Evolutionary conservation across 176 grass and related monocot species (phyloP), one percentile per base, ranked within the genome.

Genomic region (Echinochloa phyllopogon): DNA sequence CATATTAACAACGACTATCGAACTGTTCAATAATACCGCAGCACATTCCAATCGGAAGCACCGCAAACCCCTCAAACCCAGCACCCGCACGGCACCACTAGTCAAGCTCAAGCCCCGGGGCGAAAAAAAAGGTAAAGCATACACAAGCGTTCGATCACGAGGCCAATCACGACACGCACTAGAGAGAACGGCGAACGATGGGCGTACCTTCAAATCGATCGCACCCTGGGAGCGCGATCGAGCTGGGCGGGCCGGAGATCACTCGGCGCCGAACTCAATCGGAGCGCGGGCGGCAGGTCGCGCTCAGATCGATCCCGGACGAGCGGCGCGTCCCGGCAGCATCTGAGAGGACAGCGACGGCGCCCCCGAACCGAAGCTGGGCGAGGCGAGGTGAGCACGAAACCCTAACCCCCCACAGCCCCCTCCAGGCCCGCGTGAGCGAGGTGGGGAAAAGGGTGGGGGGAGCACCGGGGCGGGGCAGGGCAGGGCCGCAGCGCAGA

Each of bases 361-460:
- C 65, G 86, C 16, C 73, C 73, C 18, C 27, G 36, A 14, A 27
- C 18, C 27, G 36, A 14, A 27, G 76, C 56, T 55, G 13, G 29
- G 56, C 12, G 66, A 71, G 75, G 48, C 6, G 80, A 71, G 75
- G 48, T 4, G 80, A 65, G 15, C 89, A 62, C 60, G 68, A 80
- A 90, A 90, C 89, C 89, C 89, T 86, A 86, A 0, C 64, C 56
- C 76, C 72, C 43, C n/a, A 45, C 57, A 15, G 45, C 10, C 48
- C 48, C 14, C 53, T 37, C 36, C 33, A 47, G 57, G 41, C 6
- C 76, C 76, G 58, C 40, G 53, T 49, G 48, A 71, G 33, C n/a
- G 25, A 41, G 9, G 69, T 4, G 4, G 10, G 6, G 3, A 42
- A 3, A 14, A 4, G 27, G 1, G 64, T 25, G 10, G 24, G 59